These are phyloP conservation scores for Annulohypoxylon bovei DNA, from an alignment of 495 filamentous ascomycete genomes.

Conservation along the genomic window DNA sequence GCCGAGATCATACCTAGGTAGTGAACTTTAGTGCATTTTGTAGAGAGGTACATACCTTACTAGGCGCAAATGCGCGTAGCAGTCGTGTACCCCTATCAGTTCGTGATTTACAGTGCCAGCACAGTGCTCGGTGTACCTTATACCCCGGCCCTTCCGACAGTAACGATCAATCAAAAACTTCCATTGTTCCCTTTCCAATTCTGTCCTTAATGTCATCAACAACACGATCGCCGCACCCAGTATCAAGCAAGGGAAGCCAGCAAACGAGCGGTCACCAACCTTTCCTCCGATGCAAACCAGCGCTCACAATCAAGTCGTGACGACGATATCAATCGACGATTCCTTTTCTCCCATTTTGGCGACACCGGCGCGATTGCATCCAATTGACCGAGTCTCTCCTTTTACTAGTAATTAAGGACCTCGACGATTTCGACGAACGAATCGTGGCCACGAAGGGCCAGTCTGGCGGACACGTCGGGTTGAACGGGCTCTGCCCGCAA, in stretches of 20 bases:
- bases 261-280: constrained; percentile 24
- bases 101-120: constrained; percentile 20
- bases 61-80: background rate
- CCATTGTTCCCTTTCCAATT: constrained; percentile 47
- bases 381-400: constrained; percentile 33
- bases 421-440: constrained; percentile 6
- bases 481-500: constrained; percentile 64
- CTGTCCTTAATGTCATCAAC: constrained; percentile 46
- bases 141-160: constrained; percentile 38
- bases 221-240: constrained; percentile 42
- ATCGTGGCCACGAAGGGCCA: constrained; percentile 50
- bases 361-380: constrained; percentile 26
- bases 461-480: constrained; percentile 57
- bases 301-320: constrained; percentile 16
- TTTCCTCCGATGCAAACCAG: constrained; percentile 21
- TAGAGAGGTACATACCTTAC: constrained; percentile 4
- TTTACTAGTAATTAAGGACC: background rate
- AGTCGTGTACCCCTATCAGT: constrained; percentile 25
- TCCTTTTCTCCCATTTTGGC: constrained; percentile 28
- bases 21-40: constrained; percentile 16
- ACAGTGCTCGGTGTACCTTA: constrained; percentile 40
- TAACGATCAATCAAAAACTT: constrained; percentile 50
- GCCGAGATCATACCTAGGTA: constrained; percentile 30
- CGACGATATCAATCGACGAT: constrained; percentile 20
- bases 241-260: constrained; percentile 33